Base-by-base conservation (phyloP, 75 land plant species). In the Picea glauca region DNA sequence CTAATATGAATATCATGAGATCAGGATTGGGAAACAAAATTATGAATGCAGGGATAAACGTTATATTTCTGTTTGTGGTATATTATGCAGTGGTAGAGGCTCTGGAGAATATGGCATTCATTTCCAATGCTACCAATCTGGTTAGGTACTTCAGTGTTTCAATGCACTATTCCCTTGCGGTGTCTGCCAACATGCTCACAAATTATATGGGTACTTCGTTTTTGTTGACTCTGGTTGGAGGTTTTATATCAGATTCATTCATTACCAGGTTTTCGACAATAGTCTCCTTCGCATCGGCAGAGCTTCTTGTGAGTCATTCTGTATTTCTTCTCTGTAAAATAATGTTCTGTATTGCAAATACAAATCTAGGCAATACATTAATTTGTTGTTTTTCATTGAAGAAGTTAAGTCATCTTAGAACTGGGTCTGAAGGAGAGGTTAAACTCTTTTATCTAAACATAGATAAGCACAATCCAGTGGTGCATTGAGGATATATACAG, bases 121-220 rank as follows among this genome's bases (percentile, higher is more conserved):
- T 93, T 57, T 91, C 91, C n/a, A 89, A 85, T 61, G 89, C 91
- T 60, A 91, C 88, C 85, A 93, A 91, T 63, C 79, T 93, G 83
- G 91, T 93, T 62, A 59, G 74, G 46, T 93, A 93, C 77, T 64
- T 93, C 73, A 17, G 23, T 59, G 43, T 79, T 15, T 81, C 78
- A 63, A 84, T 93, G 96, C 84, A 91, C 76, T 77, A 91, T 56
- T 81, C 85, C 13, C 89, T 88, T 14, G 74, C 89, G 1, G 76
- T 70, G 21, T 76, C 91, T 3, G 88, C 93, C 14, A 91, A 80
- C 74, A 78, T 84, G 26, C 87, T 89, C 80, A 89, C 93, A 32
- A 87, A 85, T 72, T 91, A 85, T 85, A 89, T 91, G 93, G 93
- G 93, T 0, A 89, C 93, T 0, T 84, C 91, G 23, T 91, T 91